Base-by-base conservation (phyloP, 1,139 yeast genomes). In the Kluyveromyces sp. region DNA sequence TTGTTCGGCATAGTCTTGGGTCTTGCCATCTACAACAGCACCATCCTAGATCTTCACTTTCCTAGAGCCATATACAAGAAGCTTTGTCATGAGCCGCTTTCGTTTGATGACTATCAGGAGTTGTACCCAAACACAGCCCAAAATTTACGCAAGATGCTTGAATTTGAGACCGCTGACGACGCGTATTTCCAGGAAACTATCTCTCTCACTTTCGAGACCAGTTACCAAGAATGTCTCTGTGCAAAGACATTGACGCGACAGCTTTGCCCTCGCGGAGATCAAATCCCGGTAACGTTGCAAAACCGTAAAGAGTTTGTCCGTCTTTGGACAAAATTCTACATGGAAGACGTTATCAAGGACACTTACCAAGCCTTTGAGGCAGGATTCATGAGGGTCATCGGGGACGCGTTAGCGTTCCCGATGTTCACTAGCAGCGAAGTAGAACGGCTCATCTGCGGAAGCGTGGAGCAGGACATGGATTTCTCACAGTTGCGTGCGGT, bases 1-100 rank as follows among this genome's bases (percentile, higher is more conserved):
- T 67, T 87, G 37, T 80, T 88, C 46, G 97, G 97, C 0, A 85
- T 86, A 0, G 80, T 87, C 0, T 65, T 92, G 38, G 97, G 96
- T 0, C 71, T 92, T 55, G 96, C 97, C 0, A 80, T 92, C 36
- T 88, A 86, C 62, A 92, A 92, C 61, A 84, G 95, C 0, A 83
- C 92, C 1, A 87, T 89, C 39, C 67, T 92, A 40, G 95, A 88
- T 57, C 67, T 88, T 43, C 75, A 75, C 41, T 78, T 92, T 49
- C 96, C 97, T 0, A 67, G 70, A 33, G 85, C 84, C 0, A 64
- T 88, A 40, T 92, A 83, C 65, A 89, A 86, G 63, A 74, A 84
- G 48, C 66, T 92, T 37, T 67, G 87, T 49, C 78, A 77, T 2
- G 70, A 74, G 43, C 74, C 74, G 1, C 66, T 79, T 26, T 71